Percentiles rank a stretch among this genome's conserved stretches.
These are phyloP conservation scores for Tylopilus felleus DNA, from an alignment of 768 basidiomycete genomes.

Conservation along the genomic window DNA sequence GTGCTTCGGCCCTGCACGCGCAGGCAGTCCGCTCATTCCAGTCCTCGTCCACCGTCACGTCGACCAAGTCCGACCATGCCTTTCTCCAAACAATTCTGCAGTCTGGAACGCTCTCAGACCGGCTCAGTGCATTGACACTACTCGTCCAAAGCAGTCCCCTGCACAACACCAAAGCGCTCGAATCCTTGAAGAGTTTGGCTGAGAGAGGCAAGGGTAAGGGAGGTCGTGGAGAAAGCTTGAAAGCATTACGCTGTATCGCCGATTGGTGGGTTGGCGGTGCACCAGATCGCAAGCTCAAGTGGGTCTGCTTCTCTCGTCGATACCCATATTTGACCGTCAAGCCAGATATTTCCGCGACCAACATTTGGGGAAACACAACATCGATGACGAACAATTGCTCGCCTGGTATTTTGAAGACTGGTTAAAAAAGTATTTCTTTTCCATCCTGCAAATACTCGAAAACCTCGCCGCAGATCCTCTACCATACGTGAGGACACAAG, in stretches of 20 bases:
- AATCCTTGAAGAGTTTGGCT: constrained; percentile 70
- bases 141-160: constrained; percentile 85
- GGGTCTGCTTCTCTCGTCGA: constrained; percentile 24
- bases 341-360: constrained; percentile 89
- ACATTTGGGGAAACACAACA: constrained; percentile 57
- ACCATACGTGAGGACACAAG: constrained; percentile 83
- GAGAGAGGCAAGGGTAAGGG: constrained; percentile 79
- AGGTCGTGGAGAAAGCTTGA: constrained; percentile 88
- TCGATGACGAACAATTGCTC: constrained; percentile 70
- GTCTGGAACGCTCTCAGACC: constrained; percentile 88
- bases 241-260: constrained; percentile 84
- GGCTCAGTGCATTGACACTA: constrained; percentile 85
- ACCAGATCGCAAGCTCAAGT: constrained; percentile 84
- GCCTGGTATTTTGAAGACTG: constrained; percentile 96
- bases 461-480: constrained; percentile 80
- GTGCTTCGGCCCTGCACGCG: constrained; percentile 47
- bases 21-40: constrained; percentile 45
- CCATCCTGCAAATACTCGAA: constrained; percentile 86
- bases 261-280: constrained; percentile 99
- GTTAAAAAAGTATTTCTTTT: constrained; percentile 96
- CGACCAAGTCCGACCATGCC: constrained; percentile 63
- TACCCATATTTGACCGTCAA: background rate
- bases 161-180: constrained; percentile 80
- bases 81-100: constrained; percentile 86
- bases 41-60: constrained; percentile 42